Evolutionary conservation across 2,329 filamentous ascomycete species (phyloP).

Genomic region (Cladophialophora immunda): DNA sequence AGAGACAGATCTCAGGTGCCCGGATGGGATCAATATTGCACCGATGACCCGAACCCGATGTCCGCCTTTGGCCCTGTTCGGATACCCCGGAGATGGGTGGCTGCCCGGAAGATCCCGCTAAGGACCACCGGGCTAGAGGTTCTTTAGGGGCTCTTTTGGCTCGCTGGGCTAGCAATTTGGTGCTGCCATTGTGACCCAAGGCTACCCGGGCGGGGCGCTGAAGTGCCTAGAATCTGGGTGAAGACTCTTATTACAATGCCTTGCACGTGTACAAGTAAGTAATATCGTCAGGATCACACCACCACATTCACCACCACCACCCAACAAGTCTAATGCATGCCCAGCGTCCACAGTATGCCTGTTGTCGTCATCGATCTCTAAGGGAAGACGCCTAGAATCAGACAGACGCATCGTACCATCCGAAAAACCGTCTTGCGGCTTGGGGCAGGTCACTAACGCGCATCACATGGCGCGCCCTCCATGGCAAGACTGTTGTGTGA

Average conservation of each 20-base stretch:
- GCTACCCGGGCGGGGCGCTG: neutral
- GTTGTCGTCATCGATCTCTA: conserved; percentile 7
- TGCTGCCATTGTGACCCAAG: neutral
- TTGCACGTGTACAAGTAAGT: no score
- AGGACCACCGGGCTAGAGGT: neutral
- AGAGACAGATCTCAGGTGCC: neutral
- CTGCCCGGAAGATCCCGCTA: neutral
- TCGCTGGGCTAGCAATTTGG: neutral
- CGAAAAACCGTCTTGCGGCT: neutral
- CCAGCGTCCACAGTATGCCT: neutral
- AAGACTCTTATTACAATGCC: neutral
- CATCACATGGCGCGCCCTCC: conserved; percentile 16
- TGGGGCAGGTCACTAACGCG: neutral
- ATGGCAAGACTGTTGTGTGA: conserved; percentile 16
- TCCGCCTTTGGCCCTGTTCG: neutral
- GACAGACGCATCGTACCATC: neutral
- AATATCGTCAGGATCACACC: neutral
- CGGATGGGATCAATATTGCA: neutral
- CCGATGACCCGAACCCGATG: neutral
- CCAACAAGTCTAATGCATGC: neutral
- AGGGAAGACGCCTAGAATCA: neutral
- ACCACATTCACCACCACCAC: neutral
- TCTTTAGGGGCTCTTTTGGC: neutral
- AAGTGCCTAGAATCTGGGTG: neutral
- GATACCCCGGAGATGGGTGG: neutral